phyloP scores from a whole-genome alignment of 768 basidiomycete genomes.

The Chiua virens region DNA sequence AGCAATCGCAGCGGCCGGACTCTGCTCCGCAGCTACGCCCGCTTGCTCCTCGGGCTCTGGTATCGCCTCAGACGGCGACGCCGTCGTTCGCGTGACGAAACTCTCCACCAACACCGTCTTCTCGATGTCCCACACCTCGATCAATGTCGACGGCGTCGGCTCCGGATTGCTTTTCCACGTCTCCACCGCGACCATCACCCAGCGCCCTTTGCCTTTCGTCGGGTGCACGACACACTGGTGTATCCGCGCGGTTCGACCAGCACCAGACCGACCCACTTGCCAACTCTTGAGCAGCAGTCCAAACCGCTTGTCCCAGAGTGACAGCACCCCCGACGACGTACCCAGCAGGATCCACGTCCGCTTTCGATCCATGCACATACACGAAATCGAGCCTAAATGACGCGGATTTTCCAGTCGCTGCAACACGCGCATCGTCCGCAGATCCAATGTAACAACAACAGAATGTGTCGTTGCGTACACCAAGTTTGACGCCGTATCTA shows the following conservation, averaged over 20 bases:
- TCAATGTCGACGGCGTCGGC: slow-evolving; percentile 45
- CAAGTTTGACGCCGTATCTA: slow-evolving; percentile 78
- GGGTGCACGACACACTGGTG: slow-evolving; percentile 83
- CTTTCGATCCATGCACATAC: slow-evolving; percentile 80
- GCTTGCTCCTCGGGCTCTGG: slow-evolving; percentile 53
- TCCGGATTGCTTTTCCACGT: slow-evolving; percentile 42
- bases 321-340: slow-evolving; percentile 79
- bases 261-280: slow-evolving; percentile 63
- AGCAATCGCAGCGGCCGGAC: slow-evolving; percentile 74
- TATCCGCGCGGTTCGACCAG: slow-evolving; percentile 56
- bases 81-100: slow-evolving; percentile 58
- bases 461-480: slow-evolving; percentile 86
- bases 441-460: slow-evolving; percentile 70
- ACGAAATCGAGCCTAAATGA: slow-evolving; percentile 84
- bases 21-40: slow-evolving; percentile 57
- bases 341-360: slow-evolving; percentile 88
- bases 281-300: slow-evolving; percentile 87
- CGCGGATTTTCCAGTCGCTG: slow-evolving; percentile 82
- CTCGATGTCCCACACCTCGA: slow-evolving; percentile 95
- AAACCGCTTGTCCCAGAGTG: slow-evolving; percentile 95
- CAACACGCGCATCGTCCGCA: slow-evolving; percentile 78
- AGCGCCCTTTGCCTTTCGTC: slow-evolving; percentile 81
- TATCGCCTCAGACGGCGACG: slow-evolving; percentile 44
- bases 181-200: slow-evolving; percentile 85
- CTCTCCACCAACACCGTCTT: slow-evolving; percentile 76